Evolutionary conservation across 1,139 yeast genomes (phyloP), one percentile per base, ranked within the genome.

Genomic region (Scheffersomyces titani): DNA sequence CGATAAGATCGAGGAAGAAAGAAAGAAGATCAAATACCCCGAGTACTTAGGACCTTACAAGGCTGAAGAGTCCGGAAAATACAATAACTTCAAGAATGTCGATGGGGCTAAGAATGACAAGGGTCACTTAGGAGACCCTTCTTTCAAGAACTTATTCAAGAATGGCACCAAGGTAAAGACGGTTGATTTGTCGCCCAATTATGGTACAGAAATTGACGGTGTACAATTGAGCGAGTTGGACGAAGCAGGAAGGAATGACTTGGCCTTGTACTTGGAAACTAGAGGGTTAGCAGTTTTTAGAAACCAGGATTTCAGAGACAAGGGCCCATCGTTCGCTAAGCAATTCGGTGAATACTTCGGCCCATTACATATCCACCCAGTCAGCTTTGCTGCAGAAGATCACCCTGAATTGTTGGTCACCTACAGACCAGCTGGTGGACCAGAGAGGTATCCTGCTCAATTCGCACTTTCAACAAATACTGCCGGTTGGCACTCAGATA

Each of bases 301-400:
- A 54, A 65, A 71, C 55, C 76, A 73, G 59, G 76, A 73, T 54
- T 67, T 72, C 57, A 67, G 73, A 54, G 71, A 68, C 49, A 69
- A 73, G 59, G 75, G 74, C 5, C 72, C 74, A 1, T 65, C 63
- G 3, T 70, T 70, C 54, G 72, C 72, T 6, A 66, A 62, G 49
- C 63, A 70, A 47, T 73, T 71, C 59, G 76, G 74, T 7, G 60
- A 63, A 53, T 66, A 73, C 58, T 73, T 71, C 57, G 77, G 77
- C 18, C 72, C 71, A 2, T 67, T 73, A 57, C 76, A 73, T 60
- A 64, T 72, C 54, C 77, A 73, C 56, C 77, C 75, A 5, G 72
- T 71, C 30, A 54, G 68, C 9, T 68, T 67, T 51, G 61, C 72
- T 5, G 70, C 74, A 16, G 70, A 68, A 53, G 61, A 64, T 45